Percentiles rank a stretch among this genome's conserved stretches.
Evolutionary conservation across 768 basidiomycete species (phyloP).

Genomic region (Leucogyrophana mollusca): DNA sequence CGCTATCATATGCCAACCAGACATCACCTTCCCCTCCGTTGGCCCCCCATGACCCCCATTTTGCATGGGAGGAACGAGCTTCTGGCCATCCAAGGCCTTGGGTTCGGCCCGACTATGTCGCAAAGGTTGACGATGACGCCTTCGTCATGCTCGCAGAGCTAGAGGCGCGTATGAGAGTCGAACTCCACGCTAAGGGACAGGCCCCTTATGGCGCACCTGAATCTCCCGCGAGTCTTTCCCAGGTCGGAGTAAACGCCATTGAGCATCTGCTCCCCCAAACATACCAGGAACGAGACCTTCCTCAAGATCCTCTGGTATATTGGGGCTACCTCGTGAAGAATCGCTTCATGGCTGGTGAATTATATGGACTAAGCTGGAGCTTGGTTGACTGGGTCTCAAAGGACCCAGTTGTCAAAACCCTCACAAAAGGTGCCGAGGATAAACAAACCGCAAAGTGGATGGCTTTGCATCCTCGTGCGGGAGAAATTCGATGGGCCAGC

Average conservation of each 20-base stretch:
- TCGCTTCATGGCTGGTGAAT: conserved; percentile 92
- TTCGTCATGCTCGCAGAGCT: conserved; percentile 95
- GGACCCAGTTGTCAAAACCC: conserved; percentile 61
- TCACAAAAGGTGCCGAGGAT: conserved; percentile 85
- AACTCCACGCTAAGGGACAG: conserved; percentile 52
- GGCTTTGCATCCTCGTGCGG: conserved; percentile 74
- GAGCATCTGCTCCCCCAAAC: too few relatives aligned
- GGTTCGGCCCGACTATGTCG: conserved; percentile 88
- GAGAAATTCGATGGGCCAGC: conserved; percentile 82
- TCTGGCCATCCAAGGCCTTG: conserved; percentile 52
- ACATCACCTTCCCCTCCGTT: conserved; percentile 55
- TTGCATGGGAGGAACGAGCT: conserved; percentile 50
- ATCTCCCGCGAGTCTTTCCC: conserved; percentile 4
- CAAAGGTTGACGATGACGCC: conserved; percentile 94
- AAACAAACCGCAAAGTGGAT: conserved; percentile 95
- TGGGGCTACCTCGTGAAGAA: conserved; percentile 93
- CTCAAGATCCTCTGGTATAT: conserved; percentile 71
- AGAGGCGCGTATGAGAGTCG: conserved; percentile 82
- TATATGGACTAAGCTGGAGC: conserved; percentile 88
- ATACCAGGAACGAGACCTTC: conserved; percentile 10
- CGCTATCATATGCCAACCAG: conserved; percentile 67
- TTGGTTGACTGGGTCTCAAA: conserved; percentile 86
- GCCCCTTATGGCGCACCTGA: conserved; percentile 19
- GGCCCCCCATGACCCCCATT: conserved; percentile 70
- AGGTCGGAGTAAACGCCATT: conserved; percentile 1